These are phyloP conservation scores for Prunella vulgaris DNA, from an alignment of 257 asterid species.

Conservation along the genomic window DNA sequence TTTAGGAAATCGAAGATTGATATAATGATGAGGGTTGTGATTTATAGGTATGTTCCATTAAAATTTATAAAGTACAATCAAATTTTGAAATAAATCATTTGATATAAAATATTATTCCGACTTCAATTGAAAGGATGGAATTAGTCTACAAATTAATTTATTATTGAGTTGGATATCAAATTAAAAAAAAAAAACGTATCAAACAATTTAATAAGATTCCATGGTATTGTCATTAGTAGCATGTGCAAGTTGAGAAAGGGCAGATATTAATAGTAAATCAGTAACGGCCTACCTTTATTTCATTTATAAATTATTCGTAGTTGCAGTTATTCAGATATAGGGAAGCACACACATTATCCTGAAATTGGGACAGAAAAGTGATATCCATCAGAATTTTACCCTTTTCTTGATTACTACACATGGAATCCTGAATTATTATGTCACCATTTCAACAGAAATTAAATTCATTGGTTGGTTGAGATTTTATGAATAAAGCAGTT, in stretches of 20 bases:
- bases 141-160: too few relatives aligned
- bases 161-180: too few relatives aligned
- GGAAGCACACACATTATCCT: background rate
- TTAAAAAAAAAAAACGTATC: too few relatives aligned
- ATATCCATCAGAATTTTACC: background rate
- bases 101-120: too few relatives aligned
- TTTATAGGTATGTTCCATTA: too few relatives aligned
- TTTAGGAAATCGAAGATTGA: too few relatives aligned
- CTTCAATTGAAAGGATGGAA: too few relatives aligned
- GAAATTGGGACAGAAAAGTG: conserved; percentile 6
- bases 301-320: background rate
- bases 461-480: conserved; percentile 8
- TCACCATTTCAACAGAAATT: background rate
- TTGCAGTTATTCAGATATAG: background rate
- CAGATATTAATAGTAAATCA: background rate
- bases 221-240: too few relatives aligned
- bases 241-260: background rate
- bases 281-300: background rate
- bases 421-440: conserved; percentile 9
- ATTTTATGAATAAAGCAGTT: conserved; percentile 10
- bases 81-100: too few relatives aligned
- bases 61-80: too few relatives aligned
- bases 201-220: too few relatives aligned
- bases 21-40: too few relatives aligned
- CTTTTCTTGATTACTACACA: conserved; percentile 9